Conservation (phyloP, 306 rosid genomes). For the Mimosa pudica region DNA sequence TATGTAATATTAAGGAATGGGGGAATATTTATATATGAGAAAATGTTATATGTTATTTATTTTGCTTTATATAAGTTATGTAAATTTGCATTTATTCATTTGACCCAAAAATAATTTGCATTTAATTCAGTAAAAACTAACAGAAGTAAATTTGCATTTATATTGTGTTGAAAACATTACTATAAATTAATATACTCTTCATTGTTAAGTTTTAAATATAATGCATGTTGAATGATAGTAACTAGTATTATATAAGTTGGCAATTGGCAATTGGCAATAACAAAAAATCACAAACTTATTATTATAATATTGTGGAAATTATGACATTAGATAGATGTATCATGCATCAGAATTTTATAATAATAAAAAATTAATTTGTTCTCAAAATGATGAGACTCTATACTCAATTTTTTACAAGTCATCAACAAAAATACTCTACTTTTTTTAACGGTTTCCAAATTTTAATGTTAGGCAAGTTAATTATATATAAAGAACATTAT, state of each 20-base stretch:
- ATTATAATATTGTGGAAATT: neutral
- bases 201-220: neutral
- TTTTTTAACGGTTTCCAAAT: neutral
- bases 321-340: neutral
- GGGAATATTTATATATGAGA: no score
- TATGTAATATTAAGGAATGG: no score
- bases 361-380: neutral
- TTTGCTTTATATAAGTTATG: no score
- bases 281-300: neutral
- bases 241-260: neutral
- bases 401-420: neutral
- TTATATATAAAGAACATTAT: neutral
- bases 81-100: no score
- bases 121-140: no score
- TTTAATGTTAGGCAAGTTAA: neutral
- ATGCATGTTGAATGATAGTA: neutral
- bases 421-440: no score
- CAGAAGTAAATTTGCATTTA: no score
- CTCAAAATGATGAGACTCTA: neutral
- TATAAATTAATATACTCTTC: neutral
- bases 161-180: no score
- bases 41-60: no score
- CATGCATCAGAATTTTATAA: neutral
- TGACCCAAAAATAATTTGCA: no score
- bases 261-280: neutral